Conservation (phyloP, 441 rosid genomes). For the Euphorbia celastroides region DNA sequence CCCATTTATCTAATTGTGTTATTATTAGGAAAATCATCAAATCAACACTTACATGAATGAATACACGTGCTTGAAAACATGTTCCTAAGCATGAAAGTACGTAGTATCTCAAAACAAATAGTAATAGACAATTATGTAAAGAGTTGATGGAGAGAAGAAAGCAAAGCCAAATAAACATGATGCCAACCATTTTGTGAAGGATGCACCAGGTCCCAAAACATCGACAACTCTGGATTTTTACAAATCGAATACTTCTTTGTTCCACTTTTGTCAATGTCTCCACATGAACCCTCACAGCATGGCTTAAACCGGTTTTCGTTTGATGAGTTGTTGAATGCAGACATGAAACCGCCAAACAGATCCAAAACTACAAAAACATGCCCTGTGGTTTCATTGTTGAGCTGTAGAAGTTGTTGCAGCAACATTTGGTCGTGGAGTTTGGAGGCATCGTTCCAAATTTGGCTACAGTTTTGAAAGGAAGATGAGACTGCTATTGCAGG, state of each 20-base stretch:
- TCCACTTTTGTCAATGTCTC: constrained; percentile 27
- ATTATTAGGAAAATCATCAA: too few relatives aligned
- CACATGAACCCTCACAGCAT: constrained; percentile 37
- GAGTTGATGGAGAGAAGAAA: constrained; percentile 23
- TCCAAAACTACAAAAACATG: constrained; percentile 26
- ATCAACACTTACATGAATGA: too few relatives aligned
- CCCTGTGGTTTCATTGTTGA: constrained; percentile 23
- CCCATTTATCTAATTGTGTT: too few relatives aligned
- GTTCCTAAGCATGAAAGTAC: too few relatives aligned
- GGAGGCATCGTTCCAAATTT: constrained; percentile 24
- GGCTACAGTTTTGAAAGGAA: constrained; percentile 36
- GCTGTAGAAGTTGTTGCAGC: constrained; percentile 19
- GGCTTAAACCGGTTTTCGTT: constrained; percentile 16
- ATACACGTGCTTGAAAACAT: too few relatives aligned
- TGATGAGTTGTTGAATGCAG: constrained; percentile 21
- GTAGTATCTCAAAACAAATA: too few relatives aligned
- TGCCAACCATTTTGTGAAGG: constrained; percentile 54
- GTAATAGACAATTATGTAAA: neutral
- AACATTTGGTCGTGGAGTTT: constrained; percentile 36
- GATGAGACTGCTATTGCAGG: constrained; percentile 26
- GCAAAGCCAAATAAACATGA: constrained; percentile 19
- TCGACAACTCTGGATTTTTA: constrained; percentile 27
- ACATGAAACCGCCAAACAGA: constrained; percentile 37
- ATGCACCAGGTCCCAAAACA: constrained; percentile 51
- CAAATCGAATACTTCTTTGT: constrained; percentile 32